phyloP scores from a whole-genome alignment of 345 rosid genomes.

The Pistacia vera region DNA sequence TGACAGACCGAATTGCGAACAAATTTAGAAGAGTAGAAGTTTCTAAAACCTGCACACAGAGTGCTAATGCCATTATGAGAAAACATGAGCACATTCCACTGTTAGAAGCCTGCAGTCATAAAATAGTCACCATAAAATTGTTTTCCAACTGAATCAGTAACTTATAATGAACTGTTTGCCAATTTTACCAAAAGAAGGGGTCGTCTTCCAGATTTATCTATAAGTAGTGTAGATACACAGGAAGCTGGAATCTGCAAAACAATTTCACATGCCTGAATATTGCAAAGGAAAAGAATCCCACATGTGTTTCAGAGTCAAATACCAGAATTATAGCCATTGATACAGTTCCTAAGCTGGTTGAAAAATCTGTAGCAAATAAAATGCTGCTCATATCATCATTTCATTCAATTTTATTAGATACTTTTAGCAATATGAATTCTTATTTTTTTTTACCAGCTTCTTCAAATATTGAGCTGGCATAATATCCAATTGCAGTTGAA shows the following conservation, averaged over 20 bases:
- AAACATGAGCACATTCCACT: slow-evolving; percentile 19
- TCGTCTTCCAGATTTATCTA: slow-evolving; percentile 36
- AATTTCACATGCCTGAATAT: background rate
- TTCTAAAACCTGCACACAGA: slow-evolving; percentile 26
- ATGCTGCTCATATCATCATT: background rate
- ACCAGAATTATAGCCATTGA: slow-evolving; percentile 27
- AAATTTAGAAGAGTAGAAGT: background rate
- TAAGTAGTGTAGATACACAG: slow-evolving; percentile 12
- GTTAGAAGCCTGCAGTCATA: slow-evolving; percentile 23
- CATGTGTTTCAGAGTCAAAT: background rate
- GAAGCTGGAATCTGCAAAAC: slow-evolving; percentile 27
- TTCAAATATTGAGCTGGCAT: slow-evolving; percentile 50
- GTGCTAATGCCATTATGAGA: slow-evolving; percentile 26
- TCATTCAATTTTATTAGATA: background rate
- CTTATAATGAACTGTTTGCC: background rate
- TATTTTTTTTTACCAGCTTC: slow-evolving; percentile 42
- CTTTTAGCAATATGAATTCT: background rate
- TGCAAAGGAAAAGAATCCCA: background rate
- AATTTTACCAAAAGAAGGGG: slow-evolving; percentile 34
- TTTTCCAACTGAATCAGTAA: background rate
- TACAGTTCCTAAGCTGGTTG: slow-evolving; percentile 19
- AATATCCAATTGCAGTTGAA: slow-evolving; percentile 38
- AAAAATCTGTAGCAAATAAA: slow-evolving; percentile 17
- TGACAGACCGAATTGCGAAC: background rate
- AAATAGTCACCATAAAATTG: background rate